Base-by-base conservation (phyloP, 768 basidiomycete species). In the Termitomyces sp. region DNA sequence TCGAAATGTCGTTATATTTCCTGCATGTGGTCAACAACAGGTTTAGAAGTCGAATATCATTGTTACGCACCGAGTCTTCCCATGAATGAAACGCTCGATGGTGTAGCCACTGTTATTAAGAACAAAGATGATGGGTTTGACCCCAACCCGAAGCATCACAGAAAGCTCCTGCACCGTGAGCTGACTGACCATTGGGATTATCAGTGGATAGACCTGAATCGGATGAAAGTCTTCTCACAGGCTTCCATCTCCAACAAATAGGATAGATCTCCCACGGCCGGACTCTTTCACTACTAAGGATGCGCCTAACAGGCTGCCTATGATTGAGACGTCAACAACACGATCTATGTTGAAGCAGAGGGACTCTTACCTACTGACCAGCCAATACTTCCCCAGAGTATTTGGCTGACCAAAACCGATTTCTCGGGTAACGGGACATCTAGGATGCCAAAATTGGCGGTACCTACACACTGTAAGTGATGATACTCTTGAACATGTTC, bases 371-470 rank as follows among this genome's bases (percentile, higher is more conserved):
- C 92, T 45, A 90, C 85, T 17, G 89, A 86, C 88, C 89, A 97
- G 0, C 96, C 96, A 65, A 98, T 97, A 61, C 88, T 89, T 54
- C 96, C 95, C 88, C 91, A 97, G 5, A 97, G 75, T 55, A 96
- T 85, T 73, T 95, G 93, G 62, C 81, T 84, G 43, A 93, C 62
- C 60, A 88, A 85, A 5, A 86, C 72, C 0, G 86, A 76, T 49
- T 84, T 79, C n/a, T 84, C 79, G 0, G 96, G 96, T 11, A 96
- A 74, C 1, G 87, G 86, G 36, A 93, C 81, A 62, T 92, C 92
- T 45, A 94, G 71, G 51, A 96, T 83, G 49, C 95, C 96, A 70
- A 96, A 97, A 63, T 80, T 88, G 12, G 91, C 86, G 0, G 93
- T 95, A 4, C 89, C 85, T 83, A 50, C 46, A 46, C 8, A 38